phyloP scores from a whole-genome alignment of 2,329 filamentous ascomycete genomes.

The Leptographium lundbergii region DNA sequence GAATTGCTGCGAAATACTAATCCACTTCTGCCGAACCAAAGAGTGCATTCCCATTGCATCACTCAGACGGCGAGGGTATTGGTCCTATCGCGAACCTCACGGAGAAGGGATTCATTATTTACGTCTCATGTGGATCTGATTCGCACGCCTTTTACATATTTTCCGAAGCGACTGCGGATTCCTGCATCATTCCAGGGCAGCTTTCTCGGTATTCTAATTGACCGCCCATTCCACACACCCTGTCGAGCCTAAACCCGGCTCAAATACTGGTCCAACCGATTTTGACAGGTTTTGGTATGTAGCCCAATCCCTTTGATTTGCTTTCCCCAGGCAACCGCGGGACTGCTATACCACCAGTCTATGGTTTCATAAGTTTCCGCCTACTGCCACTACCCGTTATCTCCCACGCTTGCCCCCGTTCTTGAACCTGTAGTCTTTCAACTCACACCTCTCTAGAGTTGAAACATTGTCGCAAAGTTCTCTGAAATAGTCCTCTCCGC shows the following conservation, averaged over 20 bases:
- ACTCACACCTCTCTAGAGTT: background rate
- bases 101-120: no score
- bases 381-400: background rate
- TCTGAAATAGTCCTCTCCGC: background rate
- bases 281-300: background rate
- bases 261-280: background rate
- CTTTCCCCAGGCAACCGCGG: background rate
- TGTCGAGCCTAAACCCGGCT: no score
- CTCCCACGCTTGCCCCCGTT: background rate
- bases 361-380: background rate
- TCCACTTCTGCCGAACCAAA: no score
- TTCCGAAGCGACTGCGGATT: background rate
- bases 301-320: background rate
- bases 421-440: background rate
- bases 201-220: background rate
- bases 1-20: no score
- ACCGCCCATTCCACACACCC: background rate
- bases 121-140: background rate
- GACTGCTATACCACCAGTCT: background rate
- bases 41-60: background rate
- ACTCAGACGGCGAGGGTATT: background rate
- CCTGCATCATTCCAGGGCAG: background rate
- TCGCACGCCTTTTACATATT: background rate
- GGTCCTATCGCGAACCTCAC: background rate
- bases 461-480: background rate